Base-by-base conservation (phyloP, 257 asterid genomes). In the Jacaranda mimosifolia region DNA sequence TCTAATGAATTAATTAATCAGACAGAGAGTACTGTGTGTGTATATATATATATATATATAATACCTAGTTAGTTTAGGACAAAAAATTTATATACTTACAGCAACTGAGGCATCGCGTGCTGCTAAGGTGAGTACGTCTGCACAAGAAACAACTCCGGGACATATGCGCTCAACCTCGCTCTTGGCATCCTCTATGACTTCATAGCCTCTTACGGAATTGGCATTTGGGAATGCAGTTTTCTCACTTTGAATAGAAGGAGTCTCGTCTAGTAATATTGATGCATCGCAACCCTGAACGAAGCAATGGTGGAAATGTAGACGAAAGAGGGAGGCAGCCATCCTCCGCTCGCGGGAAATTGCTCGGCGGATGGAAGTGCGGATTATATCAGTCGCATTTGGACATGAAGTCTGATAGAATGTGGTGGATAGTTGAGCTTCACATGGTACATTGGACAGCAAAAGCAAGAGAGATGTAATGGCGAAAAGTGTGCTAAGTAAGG, bases 251-350 rank as follows among this genome's bases (percentile, higher is more conserved):
- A 74, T 80, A 0, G 70, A 11, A 21, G 84, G 39, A 4, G 80
- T 32, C 38, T 75, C 80, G 9, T 80, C 84, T 4, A 80, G 76
- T 15, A 80, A 55, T 45, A 80, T 59, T 26, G 84, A 80, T 9
- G 77, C 84, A 63, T 43, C 68, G 9, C 68, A 52, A 17, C 76
- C 79, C 79, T 80, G 80, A n/a, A 74, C 80, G 4, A 74, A 75
- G 80, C 84, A 74, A 18, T 80, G 80, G 35, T 80, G 80, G 10
- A 80, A 80, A 10, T 58, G 80, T 9, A 80, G 73, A 4, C 80
- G 80, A 42, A 80, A 43, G 63, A 74, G 63, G 0, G 80, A 80
- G 6, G 77, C 79, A 0, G 79, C 79, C 79, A 79, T 79, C 18
- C 79, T 21, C 3, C 74, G 62, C 45, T 73, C 83, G 0, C n/a